Base-by-base conservation (phyloP, 257 asterid genomes). In the Rubia yunnanensis region DNA sequence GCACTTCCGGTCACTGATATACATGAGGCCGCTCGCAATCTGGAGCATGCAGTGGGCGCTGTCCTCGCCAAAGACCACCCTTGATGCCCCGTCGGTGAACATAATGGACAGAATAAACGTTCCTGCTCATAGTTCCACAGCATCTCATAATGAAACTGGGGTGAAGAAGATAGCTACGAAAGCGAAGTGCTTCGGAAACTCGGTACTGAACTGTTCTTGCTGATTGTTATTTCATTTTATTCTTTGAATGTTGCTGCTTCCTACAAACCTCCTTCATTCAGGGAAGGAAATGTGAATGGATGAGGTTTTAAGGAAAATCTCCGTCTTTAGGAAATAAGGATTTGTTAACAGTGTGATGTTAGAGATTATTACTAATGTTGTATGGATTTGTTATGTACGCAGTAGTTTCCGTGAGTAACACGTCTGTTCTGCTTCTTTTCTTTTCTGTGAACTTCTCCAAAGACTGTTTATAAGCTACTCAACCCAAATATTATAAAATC, bases 1-100 rank as follows among this genome's bases (percentile, higher is more conserved):
- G 57, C 96, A 91, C 74, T 94, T 90, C 38, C 85, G 99, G 20
- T 94, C 99, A n/a, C 88, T 90, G 1, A 73, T 82, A 80, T 94
- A 94, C 36, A 94, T 94, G 99, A 85, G 99, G 69, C 99, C 99
- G 2, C 95, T 94, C 4, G 60, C 98, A 7, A 94, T 94, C 71
- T 94, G 99, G 99, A 96, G 87, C 34, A 94, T 94, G 98, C 99
- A 94, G 28, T 76, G 82, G 76, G 99, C 99, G 1, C 63, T 94
- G 46, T 81, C 96, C 0, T 35, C 82, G 7, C 72, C 87, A 0
- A 85, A 71, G 77, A 78, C 96, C 0, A 35, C 78, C 20, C 78
- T 82, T 1, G 77, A 82, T 66, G 84, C 95, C 5, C 89, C 99
- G 1, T 32, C 17, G 52, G 68, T 76, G 22, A 76, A 73, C 31